These are phyloP conservation scores for Crataegus laevigata DNA, from an alignment of 306 rosid genomes.

Conservation along the genomic window DNA sequence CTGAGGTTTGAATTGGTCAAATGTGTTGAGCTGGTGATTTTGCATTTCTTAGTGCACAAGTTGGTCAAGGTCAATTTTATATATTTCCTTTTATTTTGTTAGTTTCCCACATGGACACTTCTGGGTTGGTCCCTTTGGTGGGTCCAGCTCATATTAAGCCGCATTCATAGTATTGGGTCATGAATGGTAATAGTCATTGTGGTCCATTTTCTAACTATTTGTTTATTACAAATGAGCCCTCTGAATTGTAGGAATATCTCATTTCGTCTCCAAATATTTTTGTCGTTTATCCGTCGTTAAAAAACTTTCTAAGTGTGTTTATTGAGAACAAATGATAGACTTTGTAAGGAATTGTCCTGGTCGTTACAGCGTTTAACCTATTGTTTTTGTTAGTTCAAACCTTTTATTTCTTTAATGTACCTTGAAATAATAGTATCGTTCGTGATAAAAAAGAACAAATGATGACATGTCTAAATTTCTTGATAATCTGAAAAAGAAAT, in stretches of 20 bases:
- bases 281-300: neutral
- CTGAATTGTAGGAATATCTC: neutral
- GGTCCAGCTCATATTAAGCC: neutral
- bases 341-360: too few species aligned
- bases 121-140: neutral
- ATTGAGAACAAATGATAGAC: too few species aligned
- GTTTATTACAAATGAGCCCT: neutral
- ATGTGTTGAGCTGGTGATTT: constrained; percentile 4
- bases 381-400: too few species aligned
- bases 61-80: neutral
- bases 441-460: too few species aligned
- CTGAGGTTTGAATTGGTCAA: constrained; percentile 7
- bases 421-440: too few species aligned
- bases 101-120: neutral
- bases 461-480: too few species aligned
- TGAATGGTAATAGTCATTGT: neutral
- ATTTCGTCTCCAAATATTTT: too few species aligned
- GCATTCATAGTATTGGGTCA: constrained; percentile 1
- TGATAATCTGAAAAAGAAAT: too few species aligned
- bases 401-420: too few species aligned
- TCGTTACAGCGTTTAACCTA: neutral
- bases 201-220: neutral
- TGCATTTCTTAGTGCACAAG: constrained; percentile 1
- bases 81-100: neutral
- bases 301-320: neutral